Percentiles rank a stretch among this genome's conserved stretches.
Conservation (phyloP, 2,329 filamentous ascomycete species). For the Aspergillus glaucus region DNA sequence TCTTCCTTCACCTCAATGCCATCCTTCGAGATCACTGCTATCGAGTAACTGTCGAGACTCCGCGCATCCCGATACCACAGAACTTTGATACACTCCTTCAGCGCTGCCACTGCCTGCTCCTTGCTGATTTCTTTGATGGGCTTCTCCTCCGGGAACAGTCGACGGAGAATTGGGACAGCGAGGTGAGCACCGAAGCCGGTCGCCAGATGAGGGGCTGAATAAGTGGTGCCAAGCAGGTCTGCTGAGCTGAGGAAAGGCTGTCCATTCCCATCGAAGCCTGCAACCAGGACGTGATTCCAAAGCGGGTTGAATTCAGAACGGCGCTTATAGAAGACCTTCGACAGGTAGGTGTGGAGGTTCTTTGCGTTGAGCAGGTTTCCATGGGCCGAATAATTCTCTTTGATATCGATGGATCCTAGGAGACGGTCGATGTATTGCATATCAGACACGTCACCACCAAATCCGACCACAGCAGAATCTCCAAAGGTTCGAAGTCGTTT, state of each 20-base stretch:
- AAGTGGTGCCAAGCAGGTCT: constrained; percentile 89
- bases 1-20: constrained; percentile 79
- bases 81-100: constrained; percentile 97
- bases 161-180: constrained; percentile 84
- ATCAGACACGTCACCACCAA: constrained; percentile 95
- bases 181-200: constrained; percentile 92
- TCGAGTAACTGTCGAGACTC: constrained; percentile 83
- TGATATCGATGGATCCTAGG: constrained; percentile 76
- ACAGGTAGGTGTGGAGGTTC: constrained; percentile 93
- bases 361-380: constrained; percentile 66
- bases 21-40: constrained; percentile 82
- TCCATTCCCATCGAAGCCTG: constrained; percentile 71
- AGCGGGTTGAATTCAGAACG: constrained; percentile 94
- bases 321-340: constrained; percentile 92
- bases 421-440: constrained; percentile 98
- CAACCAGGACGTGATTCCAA: constrained; percentile 93
- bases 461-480: constrained; percentile 76
- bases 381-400: constrained; percentile 70
- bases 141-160: constrained; percentile 76
- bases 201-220: constrained; percentile 77
- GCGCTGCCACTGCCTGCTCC: constrained; percentile 70
- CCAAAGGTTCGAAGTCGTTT: constrained; percentile 91
- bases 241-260: constrained; percentile 87
- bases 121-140: constrained; percentile 63
- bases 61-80: constrained; percentile 95